Conservation (phyloP, 164 flowering plant species). For the Annona squamosa region DNA sequence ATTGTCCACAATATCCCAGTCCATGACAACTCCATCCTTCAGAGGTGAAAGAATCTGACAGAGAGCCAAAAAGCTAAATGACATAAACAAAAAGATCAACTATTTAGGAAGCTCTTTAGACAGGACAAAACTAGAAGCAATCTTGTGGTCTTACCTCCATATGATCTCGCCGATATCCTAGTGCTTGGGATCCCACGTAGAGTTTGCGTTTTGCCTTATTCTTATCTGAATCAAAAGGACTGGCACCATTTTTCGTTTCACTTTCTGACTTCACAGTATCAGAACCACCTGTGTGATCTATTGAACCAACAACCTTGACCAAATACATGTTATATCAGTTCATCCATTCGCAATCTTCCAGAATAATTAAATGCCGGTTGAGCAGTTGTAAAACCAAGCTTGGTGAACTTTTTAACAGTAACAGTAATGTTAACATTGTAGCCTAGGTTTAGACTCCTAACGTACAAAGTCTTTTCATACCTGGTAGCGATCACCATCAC, state of each 20-base stretch:
- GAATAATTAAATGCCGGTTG: not conserved
- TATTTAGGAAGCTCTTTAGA: not conserved
- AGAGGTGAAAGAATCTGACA: slow-evolving; percentile 76
- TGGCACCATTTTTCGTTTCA: slow-evolving; percentile 49
- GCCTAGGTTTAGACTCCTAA: too few species aligned
- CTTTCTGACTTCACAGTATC: slow-evolving; percentile 52
- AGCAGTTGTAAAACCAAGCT: not conserved
- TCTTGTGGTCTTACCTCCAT: slow-evolving; percentile 68
- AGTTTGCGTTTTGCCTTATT: slow-evolving; percentile 66
- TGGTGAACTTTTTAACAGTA: not conserved
- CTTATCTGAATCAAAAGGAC: slow-evolving; percentile 51
- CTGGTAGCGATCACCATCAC: too few species aligned
- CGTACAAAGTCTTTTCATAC: too few species aligned
- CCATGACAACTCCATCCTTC: slow-evolving; percentile 76
- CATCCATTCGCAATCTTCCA: not conserved
- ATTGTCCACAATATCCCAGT: slow-evolving; percentile 94
- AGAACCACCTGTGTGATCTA: slow-evolving; percentile 62
- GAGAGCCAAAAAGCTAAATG: slow-evolving; percentile 2
- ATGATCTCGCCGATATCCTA: slow-evolving; percentile 85
- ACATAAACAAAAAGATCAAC: not conserved
- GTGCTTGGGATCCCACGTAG: slow-evolving; percentile 84
- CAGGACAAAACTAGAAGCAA: not conserved
- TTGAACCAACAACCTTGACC: slow-evolving; percentile 70
- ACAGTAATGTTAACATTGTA: too few species aligned
- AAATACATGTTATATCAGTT: slow-evolving; percentile 3